Evolutionary conservation across 345 rosid genomes (phyloP).

Genomic region (Citrus reticulata): DNA sequence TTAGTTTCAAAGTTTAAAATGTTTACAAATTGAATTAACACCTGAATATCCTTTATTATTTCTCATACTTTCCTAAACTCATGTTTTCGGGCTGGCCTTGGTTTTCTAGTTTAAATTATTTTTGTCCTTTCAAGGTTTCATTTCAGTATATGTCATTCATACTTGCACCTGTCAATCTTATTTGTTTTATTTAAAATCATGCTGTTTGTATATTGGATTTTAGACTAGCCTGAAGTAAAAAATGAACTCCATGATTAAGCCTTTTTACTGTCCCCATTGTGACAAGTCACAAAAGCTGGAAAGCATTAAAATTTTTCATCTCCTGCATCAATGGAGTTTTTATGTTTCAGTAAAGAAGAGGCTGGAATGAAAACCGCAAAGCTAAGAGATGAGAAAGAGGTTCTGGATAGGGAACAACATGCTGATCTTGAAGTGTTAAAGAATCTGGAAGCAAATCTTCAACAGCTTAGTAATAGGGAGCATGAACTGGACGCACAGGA

Average conservation of each 20-base stretch:
- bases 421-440: conserved; percentile 83
- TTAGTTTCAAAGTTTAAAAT: neutral
- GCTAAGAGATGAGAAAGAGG: conserved; percentile 94
- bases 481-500: conserved; percentile 73
- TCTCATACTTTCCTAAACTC: no score
- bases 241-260: neutral
- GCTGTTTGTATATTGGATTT: neutral
- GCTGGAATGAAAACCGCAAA: conserved; percentile 89
- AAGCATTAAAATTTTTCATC: neutral
- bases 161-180: neutral
- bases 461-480: conserved; percentile 75
- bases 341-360: conserved; percentile 76
- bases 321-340: conserved; percentile 5
- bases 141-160: neutral
- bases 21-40: neutral
- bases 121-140: neutral
- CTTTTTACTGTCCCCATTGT: neutral
- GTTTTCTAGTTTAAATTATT: neutral
- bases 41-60: neutral
- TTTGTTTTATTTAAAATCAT: neutral
- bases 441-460: conserved; percentile 94
- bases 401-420: conserved; percentile 86
- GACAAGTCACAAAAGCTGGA: neutral
- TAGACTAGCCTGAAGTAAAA: neutral
- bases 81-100: neutral